Base-by-base conservation (phyloP, 2,329 filamentous ascomycete genomes). In the Botryotinia narcissicola region DNA sequence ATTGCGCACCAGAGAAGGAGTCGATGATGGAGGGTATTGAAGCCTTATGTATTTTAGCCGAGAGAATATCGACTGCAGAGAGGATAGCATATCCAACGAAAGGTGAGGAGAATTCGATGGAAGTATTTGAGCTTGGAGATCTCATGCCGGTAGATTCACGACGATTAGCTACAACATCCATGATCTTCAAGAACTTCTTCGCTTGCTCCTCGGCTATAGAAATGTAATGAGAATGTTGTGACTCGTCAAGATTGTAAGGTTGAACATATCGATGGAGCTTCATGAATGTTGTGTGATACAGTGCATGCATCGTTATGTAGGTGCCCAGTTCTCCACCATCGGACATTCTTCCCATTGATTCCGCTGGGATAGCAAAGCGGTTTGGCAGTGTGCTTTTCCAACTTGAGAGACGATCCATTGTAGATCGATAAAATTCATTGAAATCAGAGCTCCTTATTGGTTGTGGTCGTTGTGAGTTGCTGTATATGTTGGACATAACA, bases 41-140 rank as follows among this genome's bases (percentile, higher is more conserved):
- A 0, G 84, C 81, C 10, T 90, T 80, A 0, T 84, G 79, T 1
- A 90, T 89, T 8, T 86, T 88, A 0, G 90, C 87, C 20, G 88
- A 88, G 72, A 93, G 84, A 57, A 92, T 87, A 77, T 94, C 92
- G 48, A 91, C 84, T 0, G 91, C 90, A 66, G 89, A 86, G 48
- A 90, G 83, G 37, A 91, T 86, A 9, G 87, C 86, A 75, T 88
- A 88, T n/a, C 88, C 88, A 29, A 89, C 84, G 75, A 91, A 89
- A 0, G 91, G 90, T n/a, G 86, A 87, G 0, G 88, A 86, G 59
- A 87, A 85, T 25, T 75, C 75, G 1, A 42, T 60, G 16, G 60
- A 64, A 10, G 66, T 29, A 22, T 29, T 18, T 57, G 48, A 42
- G 64, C 64, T 51, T 10, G 51, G 51, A 10, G 62, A 68, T 40